A percentile compares a stretch with the other conserved stretches of the same genome.
These are phyloP conservation scores for Annulohypoxylon stygium DNA, from an alignment of 495 filamentous ascomycete species.

Conservation along the genomic window DNA sequence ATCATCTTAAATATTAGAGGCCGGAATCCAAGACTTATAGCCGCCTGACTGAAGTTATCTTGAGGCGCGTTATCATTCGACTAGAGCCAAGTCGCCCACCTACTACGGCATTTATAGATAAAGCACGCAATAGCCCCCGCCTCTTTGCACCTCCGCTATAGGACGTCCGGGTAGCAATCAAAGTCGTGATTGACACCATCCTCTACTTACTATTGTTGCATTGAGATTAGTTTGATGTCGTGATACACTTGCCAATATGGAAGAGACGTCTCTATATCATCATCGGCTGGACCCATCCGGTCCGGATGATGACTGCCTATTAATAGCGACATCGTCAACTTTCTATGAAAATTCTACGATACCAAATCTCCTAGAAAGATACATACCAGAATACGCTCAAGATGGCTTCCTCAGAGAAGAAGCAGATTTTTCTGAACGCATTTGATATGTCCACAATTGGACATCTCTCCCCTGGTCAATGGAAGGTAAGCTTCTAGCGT, in stretches of 20 bases:
- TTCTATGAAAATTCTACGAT: background rate
- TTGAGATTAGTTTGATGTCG: constrained; percentile 11
- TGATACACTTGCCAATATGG: constrained; percentile 13
- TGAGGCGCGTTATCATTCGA: constrained; percentile 33
- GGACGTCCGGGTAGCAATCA: constrained; percentile 37
- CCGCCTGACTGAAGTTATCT: constrained; percentile 33
- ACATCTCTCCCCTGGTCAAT: constrained; percentile 59
- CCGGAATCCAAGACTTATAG: constrained; percentile 34
- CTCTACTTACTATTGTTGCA: constrained; percentile 17
- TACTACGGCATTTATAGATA: constrained; percentile 34
- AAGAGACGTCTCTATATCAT: constrained; percentile 30
- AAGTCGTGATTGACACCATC: constrained; percentile 28
- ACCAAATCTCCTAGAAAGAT: background rate
- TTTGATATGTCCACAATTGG: constrained; percentile 62
- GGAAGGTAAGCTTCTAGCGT: constrained; percentile 59
- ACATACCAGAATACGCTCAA: constrained; percentile 9
- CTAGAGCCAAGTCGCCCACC: constrained; percentile 24
- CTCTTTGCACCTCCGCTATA: constrained; percentile 49
- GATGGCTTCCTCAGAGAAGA: constrained; percentile 51
- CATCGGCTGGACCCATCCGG: constrained; percentile 25
- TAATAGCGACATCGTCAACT: background rate
- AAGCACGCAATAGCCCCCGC: constrained; percentile 50
- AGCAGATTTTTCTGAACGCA: constrained; percentile 60
- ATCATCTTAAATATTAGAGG: constrained; percentile 10
- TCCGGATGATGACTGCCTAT: background rate